A percentile compares a stretch with the other conserved stretches of the same genome.
These are phyloP conservation scores for Danielia oregonensis DNA, from an alignment of 805 yeast species.

Conservation along the genomic window DNA sequence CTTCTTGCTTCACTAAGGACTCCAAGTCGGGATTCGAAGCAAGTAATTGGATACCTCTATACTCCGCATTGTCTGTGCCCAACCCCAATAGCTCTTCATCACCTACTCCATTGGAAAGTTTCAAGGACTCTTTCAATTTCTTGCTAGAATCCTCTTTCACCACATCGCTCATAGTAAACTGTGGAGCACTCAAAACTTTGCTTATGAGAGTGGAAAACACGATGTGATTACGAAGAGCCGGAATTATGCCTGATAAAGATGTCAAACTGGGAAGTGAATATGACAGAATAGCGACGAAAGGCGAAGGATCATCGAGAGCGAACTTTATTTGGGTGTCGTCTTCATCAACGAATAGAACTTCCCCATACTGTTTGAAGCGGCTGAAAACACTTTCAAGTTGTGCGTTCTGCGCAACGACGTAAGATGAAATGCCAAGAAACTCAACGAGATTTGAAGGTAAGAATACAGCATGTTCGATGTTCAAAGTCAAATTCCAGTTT, in stretches of 20 bases:
- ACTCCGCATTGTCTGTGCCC: constrained; percentile 22
- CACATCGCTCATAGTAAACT: background rate
- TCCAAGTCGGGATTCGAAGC: constrained; percentile 20
- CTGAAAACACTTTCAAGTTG: background rate
- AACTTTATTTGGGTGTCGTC: constrained; percentile 1
- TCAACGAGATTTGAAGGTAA: constrained; percentile 29
- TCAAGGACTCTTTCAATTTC: constrained; percentile 32
- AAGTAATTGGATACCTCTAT: constrained; percentile 9
- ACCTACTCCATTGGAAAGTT: constrained; percentile 32
- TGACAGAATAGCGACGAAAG: constrained; percentile 20
- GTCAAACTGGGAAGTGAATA: constrained; percentile 18
- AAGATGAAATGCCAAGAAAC: constrained; percentile 22
- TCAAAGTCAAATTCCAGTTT: constrained; percentile 26
- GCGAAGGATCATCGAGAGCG: constrained; percentile 8
- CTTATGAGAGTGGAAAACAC: constrained; percentile 17
- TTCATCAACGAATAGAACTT: background rate
- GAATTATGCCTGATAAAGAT: constrained; percentile 20
- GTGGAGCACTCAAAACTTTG: background rate
- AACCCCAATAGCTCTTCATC: constrained; percentile 38
- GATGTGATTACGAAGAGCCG: constrained; percentile 29
- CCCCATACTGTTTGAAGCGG: background rate
- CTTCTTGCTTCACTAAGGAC: constrained; percentile 22
- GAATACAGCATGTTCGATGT: constrained; percentile 22
- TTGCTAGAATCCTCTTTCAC: constrained; percentile 19
- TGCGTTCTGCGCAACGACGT: constrained; percentile 1